Percentiles rank a stretch among this genome's conserved stretches.
phyloP scores from a whole-genome alignment of 2,329 filamentous ascomycete genomes.

The Fusarium mundagurra region DNA sequence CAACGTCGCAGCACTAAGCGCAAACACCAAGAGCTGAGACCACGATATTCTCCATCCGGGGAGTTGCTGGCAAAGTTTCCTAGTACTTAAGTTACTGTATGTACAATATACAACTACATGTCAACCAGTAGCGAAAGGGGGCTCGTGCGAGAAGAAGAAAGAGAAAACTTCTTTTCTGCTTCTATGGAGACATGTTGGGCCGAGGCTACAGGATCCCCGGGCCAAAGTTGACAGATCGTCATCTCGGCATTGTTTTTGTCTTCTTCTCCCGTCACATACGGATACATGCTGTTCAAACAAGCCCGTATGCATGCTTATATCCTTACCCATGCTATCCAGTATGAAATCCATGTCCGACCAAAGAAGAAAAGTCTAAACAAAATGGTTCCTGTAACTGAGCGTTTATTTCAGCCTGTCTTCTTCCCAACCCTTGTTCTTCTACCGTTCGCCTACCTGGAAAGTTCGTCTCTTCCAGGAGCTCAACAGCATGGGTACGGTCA shows the following conservation, averaged over 20 bases:
- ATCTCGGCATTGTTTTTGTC: constrained; percentile 17
- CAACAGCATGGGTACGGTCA: background rate
- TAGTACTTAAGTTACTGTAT: background rate
- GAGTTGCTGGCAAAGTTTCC: background rate
- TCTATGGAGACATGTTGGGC: background rate
- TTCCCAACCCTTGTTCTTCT: background rate
- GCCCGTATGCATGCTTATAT: background rate
- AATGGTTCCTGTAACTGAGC: background rate
- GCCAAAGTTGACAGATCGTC: background rate
- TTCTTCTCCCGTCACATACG: constrained; percentile 5
- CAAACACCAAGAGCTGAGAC: constrained; percentile 3
- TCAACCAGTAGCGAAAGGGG: background rate
- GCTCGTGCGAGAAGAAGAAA: background rate
- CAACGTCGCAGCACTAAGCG: constrained; percentile 21
- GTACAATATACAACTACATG: background rate
- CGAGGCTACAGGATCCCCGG: background rate
- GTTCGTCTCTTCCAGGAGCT: background rate
- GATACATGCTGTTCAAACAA: background rate
- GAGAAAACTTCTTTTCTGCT: constrained; percentile 1
- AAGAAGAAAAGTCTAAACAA: constrained; percentile 12
- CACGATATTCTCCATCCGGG: constrained; percentile 13
- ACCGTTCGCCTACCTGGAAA: constrained; percentile 13
- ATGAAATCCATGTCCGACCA: background rate
- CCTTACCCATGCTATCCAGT: background rate
- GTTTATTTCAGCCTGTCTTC: constrained; percentile 30